Percentiles rank a stretch among this genome's conserved stretches.
phyloP scores from a whole-genome alignment of 2,329 filamentous ascomycete genomes.

The Paraconiothyrium sp. region DNA sequence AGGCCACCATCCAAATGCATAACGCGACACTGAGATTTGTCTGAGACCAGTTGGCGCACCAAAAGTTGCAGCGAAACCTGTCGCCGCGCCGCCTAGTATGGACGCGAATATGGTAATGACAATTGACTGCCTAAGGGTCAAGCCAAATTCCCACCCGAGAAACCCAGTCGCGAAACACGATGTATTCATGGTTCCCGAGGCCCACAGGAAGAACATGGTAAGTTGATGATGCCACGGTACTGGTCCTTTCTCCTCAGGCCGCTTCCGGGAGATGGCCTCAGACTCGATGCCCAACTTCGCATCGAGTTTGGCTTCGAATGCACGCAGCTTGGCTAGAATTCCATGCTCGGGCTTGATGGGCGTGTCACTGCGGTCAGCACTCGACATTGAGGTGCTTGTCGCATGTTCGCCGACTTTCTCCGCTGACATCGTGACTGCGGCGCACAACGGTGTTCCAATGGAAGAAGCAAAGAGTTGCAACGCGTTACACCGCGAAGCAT shows the following conservation, averaged over 20 bases:
- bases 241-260: constrained; percentile 38
- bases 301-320: constrained; percentile 32
- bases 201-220: constrained; percentile 57
- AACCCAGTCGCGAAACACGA: constrained; percentile 53
- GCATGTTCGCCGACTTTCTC: constrained; percentile 27
- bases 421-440: constrained; percentile 20
- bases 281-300: constrained; percentile 34
- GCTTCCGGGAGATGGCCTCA: constrained; percentile 35
- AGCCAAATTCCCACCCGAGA: constrained; percentile 59
- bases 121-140: constrained; percentile 57
- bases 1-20: constrained; percentile 62
- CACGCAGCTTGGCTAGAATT: constrained; percentile 28
- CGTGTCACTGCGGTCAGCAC: constrained; percentile 18
- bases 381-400: constrained; percentile 21
- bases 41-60: constrained; percentile 55
- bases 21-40: constrained; percentile 56
- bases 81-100: constrained; percentile 53
- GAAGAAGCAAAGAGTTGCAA: constrained; percentile 2
- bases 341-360: constrained; percentile 23
- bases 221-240: constrained; percentile 39
- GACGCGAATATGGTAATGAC: constrained; percentile 53
- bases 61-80: constrained; percentile 54
- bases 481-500: constrained; percentile 4
- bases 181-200: constrained; percentile 54
- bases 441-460: neutral